Percentiles rank a stretch among this genome's conserved stretches.
phyloP scores from a whole-genome alignment of 768 basidiomycete species.

The Xerocomellus intermedius region DNA sequence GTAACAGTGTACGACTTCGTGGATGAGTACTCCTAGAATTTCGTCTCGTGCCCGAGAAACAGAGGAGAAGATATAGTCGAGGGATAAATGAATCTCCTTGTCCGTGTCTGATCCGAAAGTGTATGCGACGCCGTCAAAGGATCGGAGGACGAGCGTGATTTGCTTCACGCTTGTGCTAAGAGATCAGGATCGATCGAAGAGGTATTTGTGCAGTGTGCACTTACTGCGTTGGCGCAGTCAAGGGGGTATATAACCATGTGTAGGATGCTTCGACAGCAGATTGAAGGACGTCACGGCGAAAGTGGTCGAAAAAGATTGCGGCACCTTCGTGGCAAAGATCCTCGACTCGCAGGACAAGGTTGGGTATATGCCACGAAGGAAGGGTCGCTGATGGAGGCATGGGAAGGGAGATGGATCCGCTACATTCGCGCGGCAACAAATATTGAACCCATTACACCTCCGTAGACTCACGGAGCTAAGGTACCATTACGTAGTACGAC shows the following conservation, averaged over 20 bases:
- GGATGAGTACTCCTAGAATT: conserved; percentile 67
- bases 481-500: conserved; percentile 10
- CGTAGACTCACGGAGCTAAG: not conserved
- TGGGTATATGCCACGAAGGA: conserved; percentile 55
- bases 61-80: conserved; percentile 55
- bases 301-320: conserved; percentile 50
- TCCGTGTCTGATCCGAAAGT: conserved; percentile 53
- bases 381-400: conserved; percentile 25
- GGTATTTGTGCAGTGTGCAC: conserved; percentile 16
- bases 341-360: conserved; percentile 52
- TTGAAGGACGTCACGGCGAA: conserved; percentile 40
- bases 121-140: conserved; percentile 71
- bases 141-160: conserved; percentile 58
- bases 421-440: conserved; percentile 1
- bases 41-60: conserved; percentile 50
- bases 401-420: not conserved
- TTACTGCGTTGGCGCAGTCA: conserved; percentile 48
- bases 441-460: not conserved
- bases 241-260: conserved; percentile 44
- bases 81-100: conserved; percentile 76
- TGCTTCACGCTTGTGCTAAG: conserved; percentile 43
- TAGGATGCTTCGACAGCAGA: conserved; percentile 41
- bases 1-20: conserved; percentile 79
- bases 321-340: conserved; percentile 61
- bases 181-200: conserved; percentile 7